Percentiles rank a stretch among this genome's conserved stretches.
Evolutionary conservation across 1,284 basidiomycete species (phyloP).

Genomic region (Apiotrichum laibachii): DNA sequence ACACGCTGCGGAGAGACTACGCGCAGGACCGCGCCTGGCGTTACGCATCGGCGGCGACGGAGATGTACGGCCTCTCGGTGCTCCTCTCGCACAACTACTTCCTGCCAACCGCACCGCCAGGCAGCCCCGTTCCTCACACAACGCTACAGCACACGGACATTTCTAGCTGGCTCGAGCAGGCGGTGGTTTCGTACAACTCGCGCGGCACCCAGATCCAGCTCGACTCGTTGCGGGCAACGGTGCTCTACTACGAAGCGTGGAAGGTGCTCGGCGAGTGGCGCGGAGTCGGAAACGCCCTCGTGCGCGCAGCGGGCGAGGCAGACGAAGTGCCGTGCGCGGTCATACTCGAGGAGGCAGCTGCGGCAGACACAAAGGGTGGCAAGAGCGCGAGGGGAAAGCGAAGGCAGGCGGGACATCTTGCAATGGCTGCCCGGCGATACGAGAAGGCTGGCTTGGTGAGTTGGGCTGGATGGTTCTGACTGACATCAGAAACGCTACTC

Average conservation of each 20-base stretch:
- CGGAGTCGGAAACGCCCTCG: conserved; percentile 40
- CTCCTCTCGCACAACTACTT: conserved; percentile 45
- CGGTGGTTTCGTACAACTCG: conserved; percentile 39
- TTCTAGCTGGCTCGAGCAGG: conserved; percentile 49
- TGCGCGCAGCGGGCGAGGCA: conserved; percentile 47
- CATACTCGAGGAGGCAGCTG: conserved; percentile 56
- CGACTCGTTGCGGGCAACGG: conserved; percentile 48
- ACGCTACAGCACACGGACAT: conserved; percentile 49
- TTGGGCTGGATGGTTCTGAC: neutral
- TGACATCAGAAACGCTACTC: conserved; percentile 51
- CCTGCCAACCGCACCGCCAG: conserved; percentile 40
- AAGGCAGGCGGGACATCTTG: conserved; percentile 53
- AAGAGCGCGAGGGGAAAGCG: conserved; percentile 38
- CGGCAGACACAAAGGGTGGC: conserved; percentile 47
- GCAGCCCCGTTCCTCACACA: conserved; percentile 29
- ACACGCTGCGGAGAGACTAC: conserved; percentile 71
- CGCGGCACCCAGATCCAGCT: conserved; percentile 43
- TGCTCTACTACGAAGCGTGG: conserved; percentile 53
- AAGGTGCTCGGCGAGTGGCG: conserved; percentile 47
- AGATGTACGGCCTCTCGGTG: conserved; percentile 51
- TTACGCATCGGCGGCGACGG: conserved; percentile 50
- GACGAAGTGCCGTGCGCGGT: conserved; percentile 57
- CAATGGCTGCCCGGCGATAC: conserved; percentile 55
- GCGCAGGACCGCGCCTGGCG: conserved; percentile 49
- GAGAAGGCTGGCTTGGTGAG: conserved; percentile 56